Percentiles rank a stretch among this genome's conserved stretches.
Conservation (phyloP, 179 eudicot species). For the Silene noctiflora region DNA sequence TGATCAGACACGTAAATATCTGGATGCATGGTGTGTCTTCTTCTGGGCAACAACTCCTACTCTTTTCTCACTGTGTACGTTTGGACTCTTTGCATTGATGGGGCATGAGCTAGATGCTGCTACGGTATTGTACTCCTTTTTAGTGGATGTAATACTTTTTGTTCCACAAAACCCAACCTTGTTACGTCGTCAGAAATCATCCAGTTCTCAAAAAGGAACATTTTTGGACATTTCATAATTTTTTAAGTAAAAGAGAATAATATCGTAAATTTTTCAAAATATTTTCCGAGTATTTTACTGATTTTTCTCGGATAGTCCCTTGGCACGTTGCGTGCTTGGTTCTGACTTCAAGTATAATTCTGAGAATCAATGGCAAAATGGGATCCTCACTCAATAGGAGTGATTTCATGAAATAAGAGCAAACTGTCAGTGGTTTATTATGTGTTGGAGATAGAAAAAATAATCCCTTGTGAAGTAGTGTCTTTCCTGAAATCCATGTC, state of each 20-base stretch:
- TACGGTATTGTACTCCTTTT: conserved; percentile 54
- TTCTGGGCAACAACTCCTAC: conserved; percentile 99
- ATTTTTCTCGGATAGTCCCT: too few relatives aligned
- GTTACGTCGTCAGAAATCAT: not conserved
- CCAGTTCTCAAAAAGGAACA: not conserved
- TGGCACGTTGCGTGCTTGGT: not conserved
- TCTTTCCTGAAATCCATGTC: conserved; percentile 7
- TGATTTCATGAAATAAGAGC: not conserved
- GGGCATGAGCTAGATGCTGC: conserved; percentile 95
- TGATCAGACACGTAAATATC: conserved; percentile 77
- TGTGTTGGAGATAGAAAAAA: not conserved
- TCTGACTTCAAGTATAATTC: not conserved
- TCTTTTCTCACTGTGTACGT: conserved; percentile 84
- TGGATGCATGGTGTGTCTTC: conserved; percentile 99
- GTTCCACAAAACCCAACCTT: not conserved
- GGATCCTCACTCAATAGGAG: conserved; percentile 5
- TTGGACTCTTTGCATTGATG: conserved; percentile 83
- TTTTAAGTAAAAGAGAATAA: not conserved
- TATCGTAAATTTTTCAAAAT: not conserved
- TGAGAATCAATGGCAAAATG: not conserved
- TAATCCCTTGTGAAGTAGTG: not conserved
- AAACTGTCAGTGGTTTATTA: not conserved
- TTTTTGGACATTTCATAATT: not conserved
- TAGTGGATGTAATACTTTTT: not conserved
- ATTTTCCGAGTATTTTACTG: not conserved